A percentile compares a stretch with the other conserved stretches of the same genome.
These are phyloP conservation scores for Gossypium bickii DNA, from an alignment of 345 rosid species.

Conservation along the genomic window DNA sequence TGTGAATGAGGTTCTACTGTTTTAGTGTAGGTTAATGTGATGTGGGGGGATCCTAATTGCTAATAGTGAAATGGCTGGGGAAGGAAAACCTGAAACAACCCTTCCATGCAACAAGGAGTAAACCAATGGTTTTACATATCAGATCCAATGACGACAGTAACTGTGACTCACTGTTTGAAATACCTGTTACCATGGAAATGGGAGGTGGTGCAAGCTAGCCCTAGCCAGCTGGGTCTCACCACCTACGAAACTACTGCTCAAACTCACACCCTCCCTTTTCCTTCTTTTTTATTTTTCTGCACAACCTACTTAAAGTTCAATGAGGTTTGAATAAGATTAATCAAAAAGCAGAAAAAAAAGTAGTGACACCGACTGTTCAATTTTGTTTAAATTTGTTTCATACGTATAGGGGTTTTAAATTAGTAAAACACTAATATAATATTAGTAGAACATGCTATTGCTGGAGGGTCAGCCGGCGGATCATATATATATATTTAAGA, in stretches of 20 bases:
- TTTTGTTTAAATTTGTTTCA: not conserved
- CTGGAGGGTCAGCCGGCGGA: not conserved
- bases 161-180: constrained; percentile 22
- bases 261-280: not conserved
- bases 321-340: not conserved
- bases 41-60: constrained; percentile 10
- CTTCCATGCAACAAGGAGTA: constrained; percentile 20
- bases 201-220: not conserved
- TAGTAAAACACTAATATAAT: not conserved
- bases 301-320: not conserved
- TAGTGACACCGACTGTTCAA: not conserved
- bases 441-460: not conserved
- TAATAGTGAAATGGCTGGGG: constrained; percentile 12
- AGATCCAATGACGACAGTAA: constrained; percentile 25
- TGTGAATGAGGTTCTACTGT: constrained; percentile 20
- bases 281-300: not conserved
- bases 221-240: not conserved
- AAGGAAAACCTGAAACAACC: constrained; percentile 18
- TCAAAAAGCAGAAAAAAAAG: not conserved
- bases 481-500: not conserved
- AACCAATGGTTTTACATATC: constrained; percentile 13
- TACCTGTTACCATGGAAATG: constrained; percentile 4
- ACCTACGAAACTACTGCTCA: not conserved
- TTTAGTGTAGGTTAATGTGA: constrained; percentile 7
- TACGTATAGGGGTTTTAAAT: not conserved